These are phyloP conservation scores for Centella asiatica DNA, from an alignment of 129 eudicot species.

Conservation along the genomic window DNA sequence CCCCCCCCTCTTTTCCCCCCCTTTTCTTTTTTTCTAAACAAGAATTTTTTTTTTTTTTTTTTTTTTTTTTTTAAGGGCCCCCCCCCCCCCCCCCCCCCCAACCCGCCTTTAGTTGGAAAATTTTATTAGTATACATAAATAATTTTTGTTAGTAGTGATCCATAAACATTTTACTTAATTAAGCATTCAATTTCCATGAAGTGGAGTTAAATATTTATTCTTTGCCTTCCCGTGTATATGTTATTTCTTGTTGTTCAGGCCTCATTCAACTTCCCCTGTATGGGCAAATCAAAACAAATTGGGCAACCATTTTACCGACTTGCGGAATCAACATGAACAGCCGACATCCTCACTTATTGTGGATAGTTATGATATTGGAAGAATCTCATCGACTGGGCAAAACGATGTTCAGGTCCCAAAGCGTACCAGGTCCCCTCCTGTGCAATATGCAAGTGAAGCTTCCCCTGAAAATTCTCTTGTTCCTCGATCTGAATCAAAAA, in stretches of 20 bases:
- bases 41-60: too few species aligned
- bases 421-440: conserved; percentile 34
- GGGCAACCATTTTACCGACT: conserved; percentile 6
- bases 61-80: too few species aligned
- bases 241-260: conserved; percentile 16
- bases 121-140: too few species aligned
- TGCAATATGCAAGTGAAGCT: conserved; percentile 15
- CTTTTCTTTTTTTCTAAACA: too few species aligned
- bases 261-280: conserved; percentile 16
- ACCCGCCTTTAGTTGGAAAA: too few species aligned
- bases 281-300: conserved; percentile 21
- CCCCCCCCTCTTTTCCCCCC: too few species aligned
- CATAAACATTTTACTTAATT: background rate
- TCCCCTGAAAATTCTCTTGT: conserved; percentile 15
- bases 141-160: too few species aligned
- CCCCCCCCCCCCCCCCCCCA: too few species aligned
- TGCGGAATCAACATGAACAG: conserved; percentile 12
- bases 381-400: conserved; percentile 13
- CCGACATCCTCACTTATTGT: conserved; percentile 3
- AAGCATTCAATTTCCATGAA: background rate
- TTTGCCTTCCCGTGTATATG: background rate
- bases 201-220: background rate
- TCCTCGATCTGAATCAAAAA: conserved; percentile 17
- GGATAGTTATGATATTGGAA: conserved; percentile 11
- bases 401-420: conserved; percentile 26